Evolutionary conservation across 176 grass and related monocot genomes (phyloP).

Genomic region (Rhynchospora pubera): DNA sequence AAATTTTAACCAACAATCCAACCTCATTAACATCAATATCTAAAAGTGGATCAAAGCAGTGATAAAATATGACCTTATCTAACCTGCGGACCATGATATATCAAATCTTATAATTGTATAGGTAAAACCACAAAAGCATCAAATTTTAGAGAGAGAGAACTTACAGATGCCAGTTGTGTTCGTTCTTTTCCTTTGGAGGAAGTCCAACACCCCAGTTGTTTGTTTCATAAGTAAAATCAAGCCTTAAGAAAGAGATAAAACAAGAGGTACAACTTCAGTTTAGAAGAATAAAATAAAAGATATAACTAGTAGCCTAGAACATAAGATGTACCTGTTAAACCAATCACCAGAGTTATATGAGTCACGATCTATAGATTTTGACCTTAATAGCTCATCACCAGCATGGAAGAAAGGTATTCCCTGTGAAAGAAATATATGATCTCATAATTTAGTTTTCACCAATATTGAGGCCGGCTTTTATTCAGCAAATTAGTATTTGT

Average conservation of each 20-base stretch:
- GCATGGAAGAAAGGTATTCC: conserved; percentile 96
- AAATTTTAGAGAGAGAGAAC: conserved; percentile 10
- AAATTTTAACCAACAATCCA: neutral
- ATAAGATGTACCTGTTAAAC: conserved; percentile 74
- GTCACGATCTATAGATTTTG: conserved; percentile 95
- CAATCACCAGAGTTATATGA: conserved; percentile 94
- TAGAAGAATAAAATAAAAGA: conserved; percentile 8
- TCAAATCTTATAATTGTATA: neutral
- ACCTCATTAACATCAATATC: neutral
- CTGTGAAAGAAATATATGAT: conserved; percentile 27
- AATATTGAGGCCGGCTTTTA: neutral
- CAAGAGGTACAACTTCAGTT: neutral
- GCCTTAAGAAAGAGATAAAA: conserved; percentile 41
- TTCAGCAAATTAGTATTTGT: neutral
- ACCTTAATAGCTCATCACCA: conserved; percentile 85
- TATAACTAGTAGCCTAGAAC: neutral
- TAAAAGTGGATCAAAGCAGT: neutral
- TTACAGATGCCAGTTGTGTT: conserved; percentile 73
- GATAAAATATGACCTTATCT: neutral
- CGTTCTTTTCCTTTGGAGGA: conserved; percentile 89
- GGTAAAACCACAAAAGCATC: neutral
- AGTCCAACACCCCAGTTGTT: conserved; percentile 96
- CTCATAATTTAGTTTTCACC: neutral
- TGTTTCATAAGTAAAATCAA: conserved; percentile 88
- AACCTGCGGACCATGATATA: neutral